Percentiles rank a stretch among this genome's conserved stretches.
phyloP scores from a whole-genome alignment of 2,329 filamentous ascomycete genomes.

The Fusarium goolgardi region DNA sequence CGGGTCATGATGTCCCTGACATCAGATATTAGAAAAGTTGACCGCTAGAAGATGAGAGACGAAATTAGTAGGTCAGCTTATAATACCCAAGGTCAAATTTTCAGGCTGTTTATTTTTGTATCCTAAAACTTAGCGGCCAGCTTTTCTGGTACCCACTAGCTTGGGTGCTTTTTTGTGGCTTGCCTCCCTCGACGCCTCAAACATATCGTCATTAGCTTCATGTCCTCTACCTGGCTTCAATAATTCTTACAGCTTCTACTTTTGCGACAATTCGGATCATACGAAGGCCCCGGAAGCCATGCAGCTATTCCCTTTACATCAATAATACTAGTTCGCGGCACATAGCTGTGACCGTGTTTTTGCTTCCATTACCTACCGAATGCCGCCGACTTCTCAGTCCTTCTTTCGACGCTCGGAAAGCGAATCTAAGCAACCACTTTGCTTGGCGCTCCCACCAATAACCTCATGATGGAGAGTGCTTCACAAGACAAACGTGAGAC shows the following conservation, averaged over 20 bases:
- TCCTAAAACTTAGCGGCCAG: neutral
- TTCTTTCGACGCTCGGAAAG: slow-evolving; percentile 12
- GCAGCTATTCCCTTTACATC: neutral
- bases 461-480: slow-evolving; percentile 33
- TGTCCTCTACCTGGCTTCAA: slow-evolving; percentile 28
- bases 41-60: too few species aligned
- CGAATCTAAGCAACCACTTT: neutral
- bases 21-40: neutral
- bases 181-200: slow-evolving; percentile 4
- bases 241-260: slow-evolving; percentile 4
- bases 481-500: slow-evolving; percentile 17
- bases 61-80: neutral
- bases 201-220: slow-evolving; percentile 34
- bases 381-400: neutral
- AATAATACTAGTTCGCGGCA: slow-evolving; percentile 19
- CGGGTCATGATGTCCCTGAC: neutral
- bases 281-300: slow-evolving; percentile 6
- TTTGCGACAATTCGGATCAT: neutral
- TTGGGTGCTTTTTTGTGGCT: too few species aligned
- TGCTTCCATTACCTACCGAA: neutral
- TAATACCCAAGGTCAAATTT: too few species aligned
- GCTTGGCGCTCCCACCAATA: neutral
- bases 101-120: neutral
- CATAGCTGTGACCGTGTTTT: slow-evolving; percentile 7
- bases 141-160: neutral